phyloP scores from a whole-genome alignment of 495 filamentous ascomycete genomes.

The Tuber borchii region DNA sequence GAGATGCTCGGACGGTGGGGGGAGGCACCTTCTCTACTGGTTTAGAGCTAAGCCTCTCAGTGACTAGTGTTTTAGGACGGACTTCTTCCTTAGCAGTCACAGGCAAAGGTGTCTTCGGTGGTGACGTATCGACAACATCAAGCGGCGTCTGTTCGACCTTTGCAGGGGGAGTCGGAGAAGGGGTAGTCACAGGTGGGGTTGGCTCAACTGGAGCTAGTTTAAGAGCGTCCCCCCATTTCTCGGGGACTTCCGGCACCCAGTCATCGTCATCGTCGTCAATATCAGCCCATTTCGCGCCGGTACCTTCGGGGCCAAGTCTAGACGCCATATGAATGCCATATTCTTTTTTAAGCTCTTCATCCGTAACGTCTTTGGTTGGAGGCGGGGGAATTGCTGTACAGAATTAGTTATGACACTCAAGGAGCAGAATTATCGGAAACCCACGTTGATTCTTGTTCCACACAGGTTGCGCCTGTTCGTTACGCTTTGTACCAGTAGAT shows the following conservation, averaged over 20 bases:
- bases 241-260: conserved; percentile 92
- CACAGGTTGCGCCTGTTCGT: conserved; percentile 57
- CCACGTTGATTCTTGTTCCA: conserved; percentile 98
- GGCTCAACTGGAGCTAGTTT: conserved; percentile 58
- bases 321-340: conserved; percentile 95
- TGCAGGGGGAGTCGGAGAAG: conserved; percentile 20
- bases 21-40: conserved; percentile 15
- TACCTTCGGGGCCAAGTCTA: conserved; percentile 68
- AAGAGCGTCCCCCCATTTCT: conserved; percentile 87
- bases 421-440: conserved; percentile 36
- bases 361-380: conserved; percentile 85
- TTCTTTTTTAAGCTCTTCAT: conserved; percentile 92
- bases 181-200: conserved; percentile 35
- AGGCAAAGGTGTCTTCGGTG: conserved; percentile 22
- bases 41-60: conserved; percentile 34
- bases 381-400: conserved; percentile 60
- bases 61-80: conserved; percentile 37
- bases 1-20: conserved; percentile 26
- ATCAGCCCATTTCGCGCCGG: conserved; percentile 91
- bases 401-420: conserved; percentile 27
- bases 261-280: conserved; percentile 98
- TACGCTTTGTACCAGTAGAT: conserved; percentile 48
- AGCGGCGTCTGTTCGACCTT: conserved; percentile 21
- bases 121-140: conserved; percentile 36
- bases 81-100: conserved; percentile 22